phyloP scores from a whole-genome alignment of 2,329 filamentous ascomycete genomes.

The Metarhizium brunneum region DNA sequence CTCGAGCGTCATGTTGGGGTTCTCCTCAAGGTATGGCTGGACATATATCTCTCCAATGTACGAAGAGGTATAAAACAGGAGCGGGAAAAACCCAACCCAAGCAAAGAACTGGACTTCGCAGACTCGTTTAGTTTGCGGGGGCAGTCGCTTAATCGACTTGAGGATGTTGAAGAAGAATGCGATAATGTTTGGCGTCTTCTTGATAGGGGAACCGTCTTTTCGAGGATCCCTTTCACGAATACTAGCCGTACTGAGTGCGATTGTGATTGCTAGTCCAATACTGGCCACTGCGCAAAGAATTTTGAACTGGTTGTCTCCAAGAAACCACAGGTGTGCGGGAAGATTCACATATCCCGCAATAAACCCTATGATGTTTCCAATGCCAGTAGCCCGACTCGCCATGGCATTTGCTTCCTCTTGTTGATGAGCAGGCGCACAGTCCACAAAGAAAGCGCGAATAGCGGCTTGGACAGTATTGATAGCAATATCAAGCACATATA shows the following conservation, averaged over 20 bases:
- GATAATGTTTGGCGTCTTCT: slow-evolving; percentile 56
- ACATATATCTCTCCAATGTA: slow-evolving; percentile 92
- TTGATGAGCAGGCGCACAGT: slow-evolving; percentile 85
- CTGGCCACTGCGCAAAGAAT: slow-evolving; percentile 81
- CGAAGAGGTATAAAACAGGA: slow-evolving; percentile 90
- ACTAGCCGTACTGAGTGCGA: slow-evolving; percentile 57
- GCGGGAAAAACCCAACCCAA: slow-evolving; percentile 94
- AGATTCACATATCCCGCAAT: slow-evolving; percentile 78
- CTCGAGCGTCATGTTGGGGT: slow-evolving; percentile 66
- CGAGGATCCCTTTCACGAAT: slow-evolving; percentile 77
- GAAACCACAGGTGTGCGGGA: slow-evolving; percentile 63
- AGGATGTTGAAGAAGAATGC: slow-evolving; percentile 74
- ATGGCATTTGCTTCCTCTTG: slow-evolving; percentile 92
- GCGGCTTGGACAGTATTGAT: slow-evolving; percentile 96
- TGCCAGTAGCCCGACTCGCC: slow-evolving; percentile 76
- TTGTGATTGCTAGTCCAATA: slow-evolving; percentile 58
- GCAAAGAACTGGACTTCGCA: slow-evolving; percentile 77
- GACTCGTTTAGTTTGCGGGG: slow-evolving; percentile 72
- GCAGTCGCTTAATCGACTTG: slow-evolving; percentile 66
- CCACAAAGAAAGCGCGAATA: slow-evolving; percentile 86
- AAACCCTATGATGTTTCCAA: slow-evolving; percentile 88
- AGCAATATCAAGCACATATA: slow-evolving; percentile 87
- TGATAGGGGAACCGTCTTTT: slow-evolving; percentile 53
- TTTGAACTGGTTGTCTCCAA: slow-evolving; percentile 88
- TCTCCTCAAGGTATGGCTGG: slow-evolving; percentile 66